A percentile compares a stretch with the other conserved stretches of the same genome.
Conservation (phyloP, 1,139 yeast genomes). For the Pichia sp. region DNA sequence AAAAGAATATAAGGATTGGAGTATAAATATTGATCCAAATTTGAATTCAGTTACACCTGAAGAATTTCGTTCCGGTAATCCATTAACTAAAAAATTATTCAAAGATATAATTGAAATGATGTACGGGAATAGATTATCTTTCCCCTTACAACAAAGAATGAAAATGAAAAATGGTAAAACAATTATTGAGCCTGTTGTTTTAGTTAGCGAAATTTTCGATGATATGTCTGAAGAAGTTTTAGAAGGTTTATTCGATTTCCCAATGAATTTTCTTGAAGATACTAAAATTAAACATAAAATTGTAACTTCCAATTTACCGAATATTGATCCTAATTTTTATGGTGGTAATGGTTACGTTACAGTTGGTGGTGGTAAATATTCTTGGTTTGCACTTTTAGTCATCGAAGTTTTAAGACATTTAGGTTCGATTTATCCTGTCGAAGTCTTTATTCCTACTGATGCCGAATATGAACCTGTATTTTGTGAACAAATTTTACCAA, state of each 20-base stretch:
- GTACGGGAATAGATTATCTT: conserved; percentile 20
- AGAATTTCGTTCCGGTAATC: conserved; percentile 22
- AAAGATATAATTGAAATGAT: conserved; percentile 22
- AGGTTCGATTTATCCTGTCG: conserved; percentile 53
- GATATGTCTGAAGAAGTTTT: conserved; percentile 20
- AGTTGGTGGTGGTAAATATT: conserved; percentile 55
- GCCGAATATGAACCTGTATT: conserved; percentile 43
- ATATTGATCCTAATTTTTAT: conserved; percentile 20
- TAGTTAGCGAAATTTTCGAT: conserved; percentile 22
- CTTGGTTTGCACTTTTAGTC: conserved; percentile 49
- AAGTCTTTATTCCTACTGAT: conserved; percentile 48
- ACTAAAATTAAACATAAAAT: conserved; percentile 23
- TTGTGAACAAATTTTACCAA: conserved; percentile 42
- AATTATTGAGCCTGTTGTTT: conserved; percentile 23
- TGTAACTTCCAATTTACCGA: conserved; percentile 20
- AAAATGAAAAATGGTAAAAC: conserved; percentile 24
- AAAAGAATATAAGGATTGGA: conserved; percentile 3
- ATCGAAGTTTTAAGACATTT: conserved; percentile 45
- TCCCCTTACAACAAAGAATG: conserved; percentile 23
- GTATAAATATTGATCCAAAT: conserved; percentile 13
- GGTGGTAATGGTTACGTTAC: conserved; percentile 55
- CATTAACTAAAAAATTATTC: conserved; percentile 22
- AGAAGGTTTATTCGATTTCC: conserved; percentile 19
- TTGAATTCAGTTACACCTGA: conserved; percentile 19
- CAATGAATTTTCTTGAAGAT: conserved; percentile 23